A percentile compares a stretch with the other conserved stretches of the same genome.
phyloP scores from a whole-genome alignment of 257 asterid genomes.

The Solanum piurae region DNA sequence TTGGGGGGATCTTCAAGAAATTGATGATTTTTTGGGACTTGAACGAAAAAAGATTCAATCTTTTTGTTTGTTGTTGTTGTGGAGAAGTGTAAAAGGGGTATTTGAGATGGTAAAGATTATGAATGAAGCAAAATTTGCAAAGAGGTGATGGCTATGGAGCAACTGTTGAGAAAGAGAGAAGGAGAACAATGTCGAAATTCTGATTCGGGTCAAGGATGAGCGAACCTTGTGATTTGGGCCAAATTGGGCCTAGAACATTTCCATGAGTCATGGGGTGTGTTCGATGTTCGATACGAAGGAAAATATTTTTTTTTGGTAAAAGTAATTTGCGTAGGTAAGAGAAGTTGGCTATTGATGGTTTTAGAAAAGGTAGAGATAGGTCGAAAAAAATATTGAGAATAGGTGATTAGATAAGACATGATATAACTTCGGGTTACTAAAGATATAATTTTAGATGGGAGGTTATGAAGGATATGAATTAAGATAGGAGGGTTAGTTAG shows the following conservation, averaged over 20 bases:
- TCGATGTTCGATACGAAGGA: not conserved
- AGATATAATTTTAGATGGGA: not conserved
- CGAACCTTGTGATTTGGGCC: not conserved
- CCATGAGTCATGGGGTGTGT: not conserved
- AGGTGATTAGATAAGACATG: not conserved
- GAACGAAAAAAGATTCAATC: not conserved
- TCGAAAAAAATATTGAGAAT: not conserved
- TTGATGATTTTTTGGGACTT: not conserved
- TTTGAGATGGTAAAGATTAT: not conserved
- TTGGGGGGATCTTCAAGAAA: not conserved
- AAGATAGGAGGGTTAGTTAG: not conserved
- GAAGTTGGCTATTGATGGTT: not conserved
- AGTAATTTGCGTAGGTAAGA: not conserved
- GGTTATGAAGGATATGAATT: not conserved
- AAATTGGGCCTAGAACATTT: not conserved
- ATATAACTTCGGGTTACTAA: accelerated
- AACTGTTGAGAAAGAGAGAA: not conserved
- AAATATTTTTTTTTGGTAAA: not conserved
- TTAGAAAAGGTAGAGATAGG: not conserved
- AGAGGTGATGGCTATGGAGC: not conserved
- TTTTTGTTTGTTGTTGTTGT: not conserved
- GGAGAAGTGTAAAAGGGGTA: not conserved
- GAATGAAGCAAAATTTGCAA: not conserved
- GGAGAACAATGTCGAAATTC: not conserved
- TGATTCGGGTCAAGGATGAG: not conserved